Conservation (phyloP, 1,284 basidiomycete species). For the Pyrrhoderma lamaoense region DNA sequence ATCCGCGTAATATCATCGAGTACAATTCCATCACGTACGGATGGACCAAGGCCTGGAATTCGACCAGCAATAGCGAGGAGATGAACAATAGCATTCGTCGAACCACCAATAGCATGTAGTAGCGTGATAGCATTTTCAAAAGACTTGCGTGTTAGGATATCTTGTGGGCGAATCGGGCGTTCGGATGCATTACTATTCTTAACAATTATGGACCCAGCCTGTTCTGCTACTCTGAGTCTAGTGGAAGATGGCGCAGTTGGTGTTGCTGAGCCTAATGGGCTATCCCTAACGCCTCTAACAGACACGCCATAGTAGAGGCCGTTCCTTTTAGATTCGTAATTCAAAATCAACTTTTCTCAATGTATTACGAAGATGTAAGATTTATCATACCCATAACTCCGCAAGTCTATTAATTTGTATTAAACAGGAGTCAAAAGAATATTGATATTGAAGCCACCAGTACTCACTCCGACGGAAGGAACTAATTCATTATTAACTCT, state of each 20-base stretch:
- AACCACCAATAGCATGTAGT: conserved; percentile 34
- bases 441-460: not conserved
- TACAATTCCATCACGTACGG: conserved; percentile 22
- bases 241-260: conserved; percentile 27
- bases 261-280: conserved; percentile 28
- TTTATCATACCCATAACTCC: conserved; percentile 27
- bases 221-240: conserved; percentile 28
- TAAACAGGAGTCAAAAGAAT: not conserved
- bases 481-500: conserved; percentile 30
- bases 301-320: conserved; percentile 31
- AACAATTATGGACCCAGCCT: conserved; percentile 21
- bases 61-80: conserved; percentile 36
- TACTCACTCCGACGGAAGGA: conserved; percentile 26
- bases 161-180: conserved; percentile 25
- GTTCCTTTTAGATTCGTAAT: conserved; percentile 19
- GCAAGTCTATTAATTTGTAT: conserved; percentile 24
- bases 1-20: conserved; percentile 34
- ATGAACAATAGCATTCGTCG: conserved; percentile 37
- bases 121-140: conserved; percentile 38
- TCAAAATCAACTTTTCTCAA: not conserved
- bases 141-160: conserved; percentile 31
- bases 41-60: conserved; percentile 26
- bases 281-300: conserved; percentile 29
- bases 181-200: conserved; percentile 20
- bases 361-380: not conserved